Evolutionary conservation across 2,329 filamentous ascomycete genomes (phyloP), one percentile per base, ranked within the genome.

Genomic region (Alternaria solani): DNA sequence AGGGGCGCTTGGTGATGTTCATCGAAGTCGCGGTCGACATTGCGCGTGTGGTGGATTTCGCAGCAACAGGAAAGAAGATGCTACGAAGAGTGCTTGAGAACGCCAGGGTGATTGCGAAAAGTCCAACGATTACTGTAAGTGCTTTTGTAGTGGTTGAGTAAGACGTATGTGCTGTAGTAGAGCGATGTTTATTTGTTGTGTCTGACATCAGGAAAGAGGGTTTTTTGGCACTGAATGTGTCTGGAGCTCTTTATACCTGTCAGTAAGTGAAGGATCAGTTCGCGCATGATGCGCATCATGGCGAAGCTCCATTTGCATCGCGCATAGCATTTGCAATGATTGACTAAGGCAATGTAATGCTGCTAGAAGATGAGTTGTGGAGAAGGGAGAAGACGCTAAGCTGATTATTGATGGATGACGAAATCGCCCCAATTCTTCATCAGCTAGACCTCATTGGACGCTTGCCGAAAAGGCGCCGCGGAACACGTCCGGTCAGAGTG

Each of bases 1-100:
- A 95, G 59, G 87, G 88, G 65, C 93, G 91, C 54, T 90, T 89
- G 38, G 86, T 87, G 81, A 96, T 90, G 72, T 91, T 91, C 69
- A 82, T 71, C n/a, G 68, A 55, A 2, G 69, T 48, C 38, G 70
- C 63, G n/a, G 76, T 77, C n/a, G 79, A 75, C 77, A 81, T 81
- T 63, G 75, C 70, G 65, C 78, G 76, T 34, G 71, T 52, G 52
- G 70, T 54, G 20, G 71, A 46, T 57, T 74, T 78, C n/a, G 70
- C 57, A 44, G 79, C 56, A 51, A 76, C 55, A 44, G 74, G 76
- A 20, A 78, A 65, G 7, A 82, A 63, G 47, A 71, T 65, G 62
- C 66, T 75, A 57, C 80, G 78, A 41, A 82, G 63, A 5, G 79
- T 73, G 44, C 67, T 75, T 56, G 79, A 80, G 69, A 82, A 73